phyloP scores from a whole-genome alignment of 2,329 filamentous ascomycete genomes.

The Calonectria montana region DNA sequence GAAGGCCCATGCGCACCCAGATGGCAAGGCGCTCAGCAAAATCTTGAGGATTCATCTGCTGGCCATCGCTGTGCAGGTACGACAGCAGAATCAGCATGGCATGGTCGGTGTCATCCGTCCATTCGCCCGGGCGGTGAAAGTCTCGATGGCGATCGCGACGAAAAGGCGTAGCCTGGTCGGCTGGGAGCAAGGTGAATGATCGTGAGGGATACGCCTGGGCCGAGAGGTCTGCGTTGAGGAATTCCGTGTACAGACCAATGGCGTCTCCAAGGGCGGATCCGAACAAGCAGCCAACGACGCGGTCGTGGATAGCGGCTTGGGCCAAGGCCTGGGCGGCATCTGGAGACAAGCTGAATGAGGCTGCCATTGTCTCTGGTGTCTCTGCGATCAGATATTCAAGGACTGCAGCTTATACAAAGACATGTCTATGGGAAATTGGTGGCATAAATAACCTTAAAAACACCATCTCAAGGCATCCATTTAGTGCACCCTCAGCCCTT shows the following conservation, averaged over 20 bases:
- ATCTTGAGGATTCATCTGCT: slow-evolving; percentile 49
- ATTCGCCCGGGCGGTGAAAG: slow-evolving; percentile 55
- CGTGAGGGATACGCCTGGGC: slow-evolving; percentile 50
- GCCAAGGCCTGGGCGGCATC: slow-evolving; percentile 32
- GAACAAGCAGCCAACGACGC: slow-evolving; percentile 57
- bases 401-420: neutral
- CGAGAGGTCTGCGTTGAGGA: slow-evolving; percentile 53
- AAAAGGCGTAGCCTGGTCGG: slow-evolving; percentile 52
- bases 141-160: slow-evolving; percentile 58
- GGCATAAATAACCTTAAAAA: neutral
- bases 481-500: neutral
- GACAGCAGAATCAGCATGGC: slow-evolving; percentile 61
- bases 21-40: slow-evolving; percentile 58
- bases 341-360: slow-evolving; percentile 24
- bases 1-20: slow-evolving; percentile 61
- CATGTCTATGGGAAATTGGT: too few relatives aligned
- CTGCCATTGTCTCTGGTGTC: slow-evolving; percentile 16
- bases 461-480: neutral
- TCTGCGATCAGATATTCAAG: neutral
- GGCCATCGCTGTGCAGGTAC: slow-evolving; percentile 57
- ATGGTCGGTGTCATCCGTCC: slow-evolving; percentile 69
- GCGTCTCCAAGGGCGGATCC: slow-evolving; percentile 65
- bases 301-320: slow-evolving; percentile 46
- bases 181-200: slow-evolving; percentile 53
- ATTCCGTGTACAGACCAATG: slow-evolving; percentile 66